Evolutionary conservation across 192 early-diverging fungal species (phyloP).

Genomic region (Linnemannia elongata): DNA sequence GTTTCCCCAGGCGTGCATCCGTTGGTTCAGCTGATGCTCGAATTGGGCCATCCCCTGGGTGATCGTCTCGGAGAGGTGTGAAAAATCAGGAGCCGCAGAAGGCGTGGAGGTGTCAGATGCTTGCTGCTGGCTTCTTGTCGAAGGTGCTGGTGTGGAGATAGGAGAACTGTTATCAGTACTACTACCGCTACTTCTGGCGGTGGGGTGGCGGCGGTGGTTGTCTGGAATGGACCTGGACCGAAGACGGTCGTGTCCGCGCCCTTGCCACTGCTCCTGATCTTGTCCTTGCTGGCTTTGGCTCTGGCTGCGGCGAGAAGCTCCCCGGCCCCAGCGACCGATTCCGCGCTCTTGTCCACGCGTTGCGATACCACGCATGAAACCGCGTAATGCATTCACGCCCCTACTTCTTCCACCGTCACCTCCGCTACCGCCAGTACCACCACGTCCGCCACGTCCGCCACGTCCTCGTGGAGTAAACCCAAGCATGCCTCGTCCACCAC

Average conservation of each 20-base stretch:
- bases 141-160: background rate
- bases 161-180: too few relatives aligned
- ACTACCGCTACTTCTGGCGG: background rate
- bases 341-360: background rate
- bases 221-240: background rate
- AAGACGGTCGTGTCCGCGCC: background rate
- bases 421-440: background rate
- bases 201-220: background rate
- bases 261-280: background rate
- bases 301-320: background rate
- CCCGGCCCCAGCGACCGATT: background rate
- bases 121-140: background rate
- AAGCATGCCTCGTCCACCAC: background rate
- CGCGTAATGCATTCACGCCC: background rate
- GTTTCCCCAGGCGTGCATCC: constrained; percentile 7
- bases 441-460: background rate
- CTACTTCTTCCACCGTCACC: background rate
- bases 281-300: background rate
- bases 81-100: too few relatives aligned
- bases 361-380: background rate
- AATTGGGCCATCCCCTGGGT: constrained; percentile 12
- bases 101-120: too few relatives aligned
- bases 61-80: constrained; percentile 1
- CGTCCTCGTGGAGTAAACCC: background rate
- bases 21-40: constrained; percentile 25